These are phyloP conservation scores for Penicillium sp. DNA, from an alignment of 2,329 filamentous ascomycete species.

Conservation along the genomic window DNA sequence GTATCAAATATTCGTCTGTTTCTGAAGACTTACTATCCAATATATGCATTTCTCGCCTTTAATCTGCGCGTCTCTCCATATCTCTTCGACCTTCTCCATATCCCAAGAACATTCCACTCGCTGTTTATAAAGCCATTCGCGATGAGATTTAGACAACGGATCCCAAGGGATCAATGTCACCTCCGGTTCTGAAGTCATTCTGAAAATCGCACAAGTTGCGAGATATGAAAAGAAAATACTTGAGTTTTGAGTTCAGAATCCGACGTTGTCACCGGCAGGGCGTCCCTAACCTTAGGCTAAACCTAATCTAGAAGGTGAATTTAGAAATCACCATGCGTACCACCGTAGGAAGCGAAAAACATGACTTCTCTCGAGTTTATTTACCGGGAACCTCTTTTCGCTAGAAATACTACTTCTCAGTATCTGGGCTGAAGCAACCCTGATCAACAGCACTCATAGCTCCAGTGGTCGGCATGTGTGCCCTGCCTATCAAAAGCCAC, in stretches of 20 bases:
- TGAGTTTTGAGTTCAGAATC: too few relatives aligned
- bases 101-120: constrained; percentile 11
- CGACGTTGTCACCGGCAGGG: background rate
- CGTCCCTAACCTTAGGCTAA: background rate
- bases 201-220: background rate
- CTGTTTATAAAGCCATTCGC: background rate
- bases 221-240: background rate
- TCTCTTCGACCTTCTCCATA: constrained; percentile 4
- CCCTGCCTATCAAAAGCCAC: too few relatives aligned
- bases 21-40: constrained; percentile 9
- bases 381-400: too few relatives aligned
- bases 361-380: too few relatives aligned
- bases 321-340: background rate
- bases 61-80: constrained; percentile 8
- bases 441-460: too few relatives aligned
- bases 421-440: too few relatives aligned
- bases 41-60: constrained; percentile 13
- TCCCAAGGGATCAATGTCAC: constrained; percentile 21
- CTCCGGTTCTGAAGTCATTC: background rate
- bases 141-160: constrained; percentile 12
- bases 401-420: too few relatives aligned
- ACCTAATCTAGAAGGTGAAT: background rate
- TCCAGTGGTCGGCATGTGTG: too few relatives aligned
- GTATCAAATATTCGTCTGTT: too few relatives aligned
- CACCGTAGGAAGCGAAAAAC: too few relatives aligned